phyloP scores from a whole-genome alignment of 371 early-diverging fungal genomes.

The Circinella minor region DNA sequence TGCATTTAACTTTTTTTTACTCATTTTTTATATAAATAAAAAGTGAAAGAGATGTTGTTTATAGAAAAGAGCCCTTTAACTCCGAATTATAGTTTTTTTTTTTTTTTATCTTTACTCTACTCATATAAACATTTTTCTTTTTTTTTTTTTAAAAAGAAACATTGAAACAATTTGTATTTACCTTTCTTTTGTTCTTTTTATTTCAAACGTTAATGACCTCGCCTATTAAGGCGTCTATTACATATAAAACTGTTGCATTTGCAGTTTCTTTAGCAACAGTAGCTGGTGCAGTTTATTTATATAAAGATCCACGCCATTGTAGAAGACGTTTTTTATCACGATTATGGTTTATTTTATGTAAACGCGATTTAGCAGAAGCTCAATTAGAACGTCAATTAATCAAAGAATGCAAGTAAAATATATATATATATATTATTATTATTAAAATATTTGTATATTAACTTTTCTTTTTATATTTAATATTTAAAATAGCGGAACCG shows the following conservation, averaged over 20 bases:
- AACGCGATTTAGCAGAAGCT: slow-evolving; percentile 40
- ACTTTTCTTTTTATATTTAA: no score
- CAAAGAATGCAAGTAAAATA: slow-evolving; percentile 29
- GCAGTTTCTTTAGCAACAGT: slow-evolving; percentile 15
- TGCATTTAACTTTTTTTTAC: neutral
- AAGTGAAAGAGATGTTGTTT: no score
- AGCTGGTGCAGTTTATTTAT: slow-evolving; percentile 23
- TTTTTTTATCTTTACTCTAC: no score
- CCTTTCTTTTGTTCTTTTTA: neutral
- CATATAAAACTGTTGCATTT: slow-evolving; percentile 5
- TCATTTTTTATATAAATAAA: neutral
- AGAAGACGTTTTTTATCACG: slow-evolving; percentile 32
- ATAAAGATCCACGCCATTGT: slow-evolving; percentile 24
- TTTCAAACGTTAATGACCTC: neutral
- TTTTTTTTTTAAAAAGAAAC: no score
- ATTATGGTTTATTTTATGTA: slow-evolving; percentile 39
- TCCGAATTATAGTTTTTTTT: neutral
- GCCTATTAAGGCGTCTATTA: slow-evolving; percentile 15
- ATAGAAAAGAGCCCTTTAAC: neutral
- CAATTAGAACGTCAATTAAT: slow-evolving; percentile 38
- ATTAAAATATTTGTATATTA: no score
- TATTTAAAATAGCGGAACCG: slow-evolving; percentile 50
- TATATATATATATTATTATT: neutral
- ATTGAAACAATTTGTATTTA: neutral
- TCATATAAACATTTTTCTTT: no score